Conservation (phyloP, 306 rosid species). For the peach (Prunus persica) region Prunus_persica_NCBIv2 NC_034016.1:21578501-21579000, state of each 20-base stretch:
- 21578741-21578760: conserved; percentile 52
- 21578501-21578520: conserved; percentile 52
- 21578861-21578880: conserved; percentile 97
- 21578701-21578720: conserved; percentile 44
- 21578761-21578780: conserved; percentile 39
- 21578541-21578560: conserved; percentile 61
- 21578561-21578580: conserved; percentile 56
- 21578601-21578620: conserved; percentile 57
- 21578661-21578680: conserved; percentile 29
- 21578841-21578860: conserved; percentile 83
- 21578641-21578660: conserved; percentile 32
- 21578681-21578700: conserved; percentile 27
- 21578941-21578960: not conserved
- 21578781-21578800: conserved; percentile 52
- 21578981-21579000: not conserved
- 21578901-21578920: not conserved
- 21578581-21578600: conserved; percentile 41
- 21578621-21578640: conserved; percentile 35
- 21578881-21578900: conserved; percentile 2
- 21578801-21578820: conserved; percentile 43
- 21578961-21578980: not conserved
- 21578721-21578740: conserved; percentile 26
- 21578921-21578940: not conserved
- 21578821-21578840: conserved; percentile 53
- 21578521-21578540: conserved; percentile 66